phyloP scores from a whole-genome alignment of 257 asterid genomes.

The Agastache rugosa region DNA sequence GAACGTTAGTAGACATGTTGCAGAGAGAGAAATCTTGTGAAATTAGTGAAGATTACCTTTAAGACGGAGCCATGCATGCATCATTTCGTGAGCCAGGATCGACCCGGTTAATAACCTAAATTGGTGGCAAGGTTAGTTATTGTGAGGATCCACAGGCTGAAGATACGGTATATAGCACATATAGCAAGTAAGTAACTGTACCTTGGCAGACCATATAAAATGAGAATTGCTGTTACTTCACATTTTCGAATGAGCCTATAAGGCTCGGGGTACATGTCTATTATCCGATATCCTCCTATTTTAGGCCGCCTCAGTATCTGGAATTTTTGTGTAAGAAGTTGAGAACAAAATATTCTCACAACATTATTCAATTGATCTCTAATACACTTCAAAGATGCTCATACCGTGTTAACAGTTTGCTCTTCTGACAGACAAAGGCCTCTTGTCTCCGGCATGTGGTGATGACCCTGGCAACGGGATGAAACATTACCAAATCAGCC shows the following conservation, averaged over 20 bases:
- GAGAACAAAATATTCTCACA: background rate
- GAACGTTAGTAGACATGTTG: slow-evolving; percentile 1
- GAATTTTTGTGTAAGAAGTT: slow-evolving; percentile 23
- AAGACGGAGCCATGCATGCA: slow-evolving; percentile 98
- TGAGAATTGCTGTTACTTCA: slow-evolving; percentile 98
- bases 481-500: slow-evolving; percentile 15
- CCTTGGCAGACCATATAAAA: slow-evolving; percentile 96
- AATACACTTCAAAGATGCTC: slow-evolving; percentile 30
- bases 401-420: slow-evolving; percentile 93
- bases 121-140: background rate
- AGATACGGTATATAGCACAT: background rate
- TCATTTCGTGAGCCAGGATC: slow-evolving; percentile 98
- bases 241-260: slow-evolving; percentile 76
- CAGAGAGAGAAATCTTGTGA: slow-evolving; percentile 4
- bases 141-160: slow-evolving; percentile 13
- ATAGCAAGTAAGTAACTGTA: slow-evolving; percentile 35
- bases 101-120: slow-evolving; percentile 92
- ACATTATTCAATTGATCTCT: background rate
- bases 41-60: slow-evolving; percentile 55
- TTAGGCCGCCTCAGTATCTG: slow-evolving; percentile 90
- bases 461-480: slow-evolving; percentile 73
- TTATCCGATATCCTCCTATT: slow-evolving; percentile 80
- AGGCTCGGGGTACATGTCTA: slow-evolving; percentile 96
- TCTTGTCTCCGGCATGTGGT: slow-evolving; percentile 97
- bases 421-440: slow-evolving; percentile 99